A percentile compares a stretch with the other conserved stretches of the same genome.
Conservation (phyloP, 2,329 filamentous ascomycete species). For the Pseudocercospora cruenta region DNA sequence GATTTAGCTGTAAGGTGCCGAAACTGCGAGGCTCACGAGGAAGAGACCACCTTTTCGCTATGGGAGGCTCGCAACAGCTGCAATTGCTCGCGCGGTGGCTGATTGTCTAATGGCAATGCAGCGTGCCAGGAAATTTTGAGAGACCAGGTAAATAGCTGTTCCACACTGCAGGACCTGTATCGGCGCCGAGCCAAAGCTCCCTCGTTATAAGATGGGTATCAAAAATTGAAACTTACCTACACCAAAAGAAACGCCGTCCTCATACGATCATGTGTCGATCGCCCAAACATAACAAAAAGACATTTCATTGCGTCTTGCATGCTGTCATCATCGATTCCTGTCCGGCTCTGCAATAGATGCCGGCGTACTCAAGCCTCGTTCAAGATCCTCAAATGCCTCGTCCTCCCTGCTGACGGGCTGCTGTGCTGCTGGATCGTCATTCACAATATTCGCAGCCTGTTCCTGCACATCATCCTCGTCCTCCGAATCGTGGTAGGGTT, state of each 20-base stretch:
- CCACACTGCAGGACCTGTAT: background rate
- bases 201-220: constrained; percentile 8
- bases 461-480: constrained; percentile 39
- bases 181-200: background rate
- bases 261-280: background rate
- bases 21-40: too few species aligned
- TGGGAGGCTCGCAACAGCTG: background rate
- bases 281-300: background rate
- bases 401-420: constrained; percentile 39
- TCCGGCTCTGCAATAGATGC: constrained; percentile 17
- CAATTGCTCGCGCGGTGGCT: background rate
- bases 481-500: constrained; percentile 28
- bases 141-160: background rate
- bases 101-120: background rate
- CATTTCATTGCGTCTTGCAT: constrained; percentile 9
- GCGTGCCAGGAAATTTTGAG: background rate
- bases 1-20: too few species aligned
- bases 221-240: background rate
- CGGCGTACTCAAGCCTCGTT: constrained; percentile 33
- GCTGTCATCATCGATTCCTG: constrained; percentile 22
- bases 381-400: constrained; percentile 42
- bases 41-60: background rate
- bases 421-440: constrained; percentile 38
- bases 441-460: constrained; percentile 36
- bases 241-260: background rate